phyloP scores from a whole-genome alignment of 768 basidiomycete species.

The Antrodiella citrinella region DNA sequence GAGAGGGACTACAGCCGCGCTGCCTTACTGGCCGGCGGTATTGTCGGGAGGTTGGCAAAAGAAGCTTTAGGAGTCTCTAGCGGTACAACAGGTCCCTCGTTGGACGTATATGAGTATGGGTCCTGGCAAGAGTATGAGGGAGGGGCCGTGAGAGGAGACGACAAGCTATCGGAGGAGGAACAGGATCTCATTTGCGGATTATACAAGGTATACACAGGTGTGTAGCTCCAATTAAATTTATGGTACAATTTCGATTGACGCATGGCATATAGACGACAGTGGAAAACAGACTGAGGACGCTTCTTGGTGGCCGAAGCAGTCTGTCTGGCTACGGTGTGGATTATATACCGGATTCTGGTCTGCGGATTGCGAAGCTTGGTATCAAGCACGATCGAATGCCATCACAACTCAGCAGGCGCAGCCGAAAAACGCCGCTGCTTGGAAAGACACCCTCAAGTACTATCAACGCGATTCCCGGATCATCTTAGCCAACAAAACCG shows the following conservation, averaged over 20 bases:
- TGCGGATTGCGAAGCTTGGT: not conserved
- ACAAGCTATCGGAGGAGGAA: not conserved
- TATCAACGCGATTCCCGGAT: not conserved
- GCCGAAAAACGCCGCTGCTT: not conserved
- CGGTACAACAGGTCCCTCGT: not conserved
- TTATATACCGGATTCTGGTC: not conserved
- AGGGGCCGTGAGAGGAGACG: not conserved
- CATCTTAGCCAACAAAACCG: no score
- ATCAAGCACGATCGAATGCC: not conserved
- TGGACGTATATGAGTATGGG: not conserved
- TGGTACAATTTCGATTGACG: no score
- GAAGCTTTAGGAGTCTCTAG: not conserved
- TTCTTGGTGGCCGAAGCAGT: conserved; percentile 1
- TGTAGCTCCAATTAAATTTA: no score
- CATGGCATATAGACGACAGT: no score
- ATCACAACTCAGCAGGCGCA: not conserved
- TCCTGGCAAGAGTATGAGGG: not conserved
- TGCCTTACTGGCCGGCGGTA: not conserved
- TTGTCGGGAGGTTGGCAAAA: not conserved
- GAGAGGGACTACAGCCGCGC: not conserved
- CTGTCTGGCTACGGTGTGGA: not conserved
- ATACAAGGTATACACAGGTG: not conserved
- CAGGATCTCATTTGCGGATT: not conserved
- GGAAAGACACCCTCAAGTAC: not conserved
- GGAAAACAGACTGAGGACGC: not conserved